phyloP scores from a whole-genome alignment of 345 rosid species.

The Luvunga scandens region DNA sequence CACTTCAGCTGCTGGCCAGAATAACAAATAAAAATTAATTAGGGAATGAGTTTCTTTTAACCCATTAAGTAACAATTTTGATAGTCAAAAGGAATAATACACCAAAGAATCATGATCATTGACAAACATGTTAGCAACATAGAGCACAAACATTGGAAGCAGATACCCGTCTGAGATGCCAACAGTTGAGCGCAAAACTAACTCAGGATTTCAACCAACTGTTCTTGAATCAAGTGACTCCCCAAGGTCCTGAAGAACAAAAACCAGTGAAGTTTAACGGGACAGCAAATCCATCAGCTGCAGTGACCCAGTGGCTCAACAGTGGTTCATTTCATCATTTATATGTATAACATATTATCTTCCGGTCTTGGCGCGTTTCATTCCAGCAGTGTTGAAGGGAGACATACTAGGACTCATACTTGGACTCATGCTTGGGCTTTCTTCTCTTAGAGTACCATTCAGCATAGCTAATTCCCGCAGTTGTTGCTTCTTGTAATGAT shows the following conservation, averaged over 20 bases:
- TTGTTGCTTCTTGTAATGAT: slow-evolving; percentile 81
- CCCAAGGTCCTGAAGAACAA: background rate
- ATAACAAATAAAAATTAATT: slow-evolving; percentile 10
- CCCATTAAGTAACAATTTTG: slow-evolving; percentile 21
- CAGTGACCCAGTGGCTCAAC: slow-evolving; percentile 6
- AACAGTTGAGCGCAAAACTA: background rate
- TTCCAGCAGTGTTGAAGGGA: slow-evolving; percentile 64
- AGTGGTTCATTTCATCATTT: no score
- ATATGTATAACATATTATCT: slow-evolving; percentile 24
- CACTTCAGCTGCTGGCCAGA: background rate
- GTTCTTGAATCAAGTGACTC: slow-evolving; percentile 13
- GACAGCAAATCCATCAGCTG: slow-evolving; percentile 19
- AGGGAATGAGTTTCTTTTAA: slow-evolving; percentile 10
- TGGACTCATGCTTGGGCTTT: slow-evolving; percentile 76
- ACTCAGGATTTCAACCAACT: slow-evolving; percentile 12
- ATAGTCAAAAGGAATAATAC: slow-evolving; percentile 21
- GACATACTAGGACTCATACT: slow-evolving; percentile 89
- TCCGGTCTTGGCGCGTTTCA: slow-evolving; percentile 92
- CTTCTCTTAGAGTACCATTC: slow-evolving; percentile 84
- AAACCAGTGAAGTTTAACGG: background rate
- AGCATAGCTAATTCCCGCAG: slow-evolving; percentile 77
- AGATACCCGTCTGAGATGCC: slow-evolving; percentile 14
- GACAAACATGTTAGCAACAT: slow-evolving; percentile 2
- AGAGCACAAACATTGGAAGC: slow-evolving; percentile 32
- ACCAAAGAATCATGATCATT: slow-evolving; percentile 21